phyloP scores from a whole-genome alignment of 352 stramenopile genomes.

The Aphanomyces euteiches region DNA sequence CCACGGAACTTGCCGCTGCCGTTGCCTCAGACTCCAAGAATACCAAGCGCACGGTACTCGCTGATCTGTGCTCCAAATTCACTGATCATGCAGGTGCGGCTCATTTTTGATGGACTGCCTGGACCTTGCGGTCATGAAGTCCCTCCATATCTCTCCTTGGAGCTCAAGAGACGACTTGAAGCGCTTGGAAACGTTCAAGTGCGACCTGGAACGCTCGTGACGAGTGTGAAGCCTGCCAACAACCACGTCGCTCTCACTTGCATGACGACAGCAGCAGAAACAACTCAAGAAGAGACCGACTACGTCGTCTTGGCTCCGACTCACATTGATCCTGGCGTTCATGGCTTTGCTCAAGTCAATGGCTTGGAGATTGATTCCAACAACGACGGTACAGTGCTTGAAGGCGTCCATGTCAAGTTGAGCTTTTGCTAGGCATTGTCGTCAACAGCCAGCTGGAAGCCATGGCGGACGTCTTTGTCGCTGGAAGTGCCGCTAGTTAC shows the following conservation, averaged over 20 bases:
- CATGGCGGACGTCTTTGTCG: constrained; percentile 85
- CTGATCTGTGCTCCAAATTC: constrained; percentile 46
- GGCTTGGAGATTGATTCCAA: constrained; percentile 82
- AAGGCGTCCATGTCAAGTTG: not conserved
- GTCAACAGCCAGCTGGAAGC: constrained; percentile 89
- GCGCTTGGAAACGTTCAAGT: constrained; percentile 56
- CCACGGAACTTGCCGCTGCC: constrained; percentile 80
- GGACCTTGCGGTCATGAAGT: constrained; percentile 51
- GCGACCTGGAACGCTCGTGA: constrained; percentile 68
- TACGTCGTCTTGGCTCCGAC: constrained; percentile 90
- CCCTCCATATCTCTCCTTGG: constrained; percentile 74
- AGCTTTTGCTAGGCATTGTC: constrained; percentile 50
- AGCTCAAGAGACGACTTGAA: constrained; percentile 58
- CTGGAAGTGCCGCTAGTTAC: constrained; percentile 86
- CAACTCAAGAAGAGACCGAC: constrained; percentile 68
- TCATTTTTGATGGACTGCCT: constrained; percentile 9
- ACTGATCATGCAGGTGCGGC: constrained; percentile 34
- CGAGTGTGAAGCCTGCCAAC: constrained; percentile 55
- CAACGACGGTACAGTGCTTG: constrained; percentile 51
- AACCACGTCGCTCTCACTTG: constrained; percentile 47
- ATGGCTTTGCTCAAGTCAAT: constrained; percentile 40
- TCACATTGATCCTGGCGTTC: constrained; percentile 82
- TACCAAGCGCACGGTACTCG: constrained; percentile 35
- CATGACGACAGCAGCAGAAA: constrained; percentile 65
- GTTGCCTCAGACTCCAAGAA: constrained; percentile 55